Evolutionary conservation across 352 stramenopile genomes (phyloP), one percentile per base, ranked within the genome.

Genomic region (Globisporangium lucens): DNA sequence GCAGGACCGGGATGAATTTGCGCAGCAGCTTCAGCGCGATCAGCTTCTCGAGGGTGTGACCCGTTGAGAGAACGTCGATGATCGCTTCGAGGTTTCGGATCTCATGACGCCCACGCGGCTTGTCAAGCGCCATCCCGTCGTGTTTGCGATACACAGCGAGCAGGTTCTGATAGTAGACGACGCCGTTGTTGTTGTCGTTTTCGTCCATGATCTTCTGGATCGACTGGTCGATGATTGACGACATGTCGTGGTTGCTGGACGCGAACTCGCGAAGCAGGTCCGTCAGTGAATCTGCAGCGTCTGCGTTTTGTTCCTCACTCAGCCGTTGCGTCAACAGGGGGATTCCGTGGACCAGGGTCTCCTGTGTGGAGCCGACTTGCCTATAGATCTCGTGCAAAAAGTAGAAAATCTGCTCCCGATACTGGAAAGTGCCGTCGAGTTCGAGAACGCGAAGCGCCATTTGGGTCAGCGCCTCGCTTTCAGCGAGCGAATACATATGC

Each of bases 131-230:
- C 24, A 65, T 5, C 9, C 43, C 43, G 15, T 29, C 6, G 43
- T 4, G 5, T 4, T 65, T 30, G 15, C 46, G 47, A 29, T 41
- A 58, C 15, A 65, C 29, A 4, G 46, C 27, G 8, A 65, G 29
- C 27, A 65, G 60, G 9, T 65, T 65, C 9, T 65, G 60, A 17
- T 47, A 65, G 24, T 49, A 24, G 35, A 41, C 12, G 3, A 47
- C 51, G 10, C 10, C 27, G 5, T 17, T 35, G 49, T 15, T 30
- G 22, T 2, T 33, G 1, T 7, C 33, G 24, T 6, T 15, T 35
- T 36, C 3, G 3, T 57, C 22, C 51, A 57, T 27, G 9, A 57
- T 12, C 9, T 3, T 36, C 51, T n/a, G 22, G 10, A 57, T 35
- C 22, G 10, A 33, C 20, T 15, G 8, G 4, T 36, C 12, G 24